phyloP scores from a whole-genome alignment of 2,329 filamentous ascomycete species.

The Monilinia aucupariae region DNA sequence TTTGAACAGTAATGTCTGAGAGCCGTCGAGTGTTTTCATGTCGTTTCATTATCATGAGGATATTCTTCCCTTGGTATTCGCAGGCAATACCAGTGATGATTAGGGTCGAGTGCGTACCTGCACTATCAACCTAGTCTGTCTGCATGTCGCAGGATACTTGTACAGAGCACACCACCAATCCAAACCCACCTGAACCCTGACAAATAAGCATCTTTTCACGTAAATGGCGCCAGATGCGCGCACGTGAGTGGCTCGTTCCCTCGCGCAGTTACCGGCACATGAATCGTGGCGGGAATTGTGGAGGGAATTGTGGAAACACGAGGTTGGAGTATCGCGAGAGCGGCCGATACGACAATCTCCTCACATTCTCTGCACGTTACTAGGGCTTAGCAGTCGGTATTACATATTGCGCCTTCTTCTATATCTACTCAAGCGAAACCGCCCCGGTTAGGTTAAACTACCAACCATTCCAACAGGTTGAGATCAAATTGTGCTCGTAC shows the following conservation, averaged over 20 bases:
- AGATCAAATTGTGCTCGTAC: background rate
- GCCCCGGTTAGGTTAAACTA: background rate
- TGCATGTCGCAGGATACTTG: background rate
- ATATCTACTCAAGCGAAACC: no score
- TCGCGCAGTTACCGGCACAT: background rate
- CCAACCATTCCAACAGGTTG: background rate
- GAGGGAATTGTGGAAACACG: no score
- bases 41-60: background rate
- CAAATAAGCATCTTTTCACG: background rate
- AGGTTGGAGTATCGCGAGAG: constrained; percentile 1
- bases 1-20: background rate
- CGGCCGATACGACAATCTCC: background rate
- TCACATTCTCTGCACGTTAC: background rate
- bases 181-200: background rate
- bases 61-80: background rate
- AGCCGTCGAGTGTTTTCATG: background rate
- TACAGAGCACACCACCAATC: background rate
- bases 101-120: background rate
- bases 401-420: background rate
- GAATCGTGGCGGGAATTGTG: background rate
- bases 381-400: background rate
- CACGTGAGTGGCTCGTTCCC: background rate
- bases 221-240: background rate
- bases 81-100: no score
- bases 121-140: background rate